These are phyloP conservation scores for Hemisphaericaspora nanyangensis DNA, from an alignment of 805 yeast genomes.

Conservation along the genomic window DNA sequence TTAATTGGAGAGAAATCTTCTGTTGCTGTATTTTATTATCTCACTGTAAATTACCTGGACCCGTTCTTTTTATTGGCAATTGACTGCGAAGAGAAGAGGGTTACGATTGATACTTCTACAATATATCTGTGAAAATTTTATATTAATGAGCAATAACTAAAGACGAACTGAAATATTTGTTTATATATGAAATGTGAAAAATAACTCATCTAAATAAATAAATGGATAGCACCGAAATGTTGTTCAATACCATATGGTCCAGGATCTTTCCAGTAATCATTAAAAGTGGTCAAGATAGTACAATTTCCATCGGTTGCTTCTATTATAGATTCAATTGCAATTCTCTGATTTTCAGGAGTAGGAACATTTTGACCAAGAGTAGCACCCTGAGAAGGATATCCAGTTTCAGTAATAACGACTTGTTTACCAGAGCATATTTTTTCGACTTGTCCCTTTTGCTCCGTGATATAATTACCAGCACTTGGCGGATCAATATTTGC, in stretches of 20 bases:
- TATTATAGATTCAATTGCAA: slow-evolving; percentile 64
- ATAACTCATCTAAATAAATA: slow-evolving; percentile 15
- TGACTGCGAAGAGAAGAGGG: too few relatives aligned
- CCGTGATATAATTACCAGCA: slow-evolving; percentile 68
- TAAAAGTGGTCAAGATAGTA: slow-evolving; percentile 72
- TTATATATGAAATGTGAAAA: too few relatives aligned
- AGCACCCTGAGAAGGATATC: slow-evolving; percentile 77
- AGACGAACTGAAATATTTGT: too few relatives aligned
- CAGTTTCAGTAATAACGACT: slow-evolving; percentile 77
- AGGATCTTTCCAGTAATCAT: slow-evolving; percentile 85
- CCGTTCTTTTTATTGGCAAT: too few relatives aligned
- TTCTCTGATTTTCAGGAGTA: slow-evolving; percentile 59
- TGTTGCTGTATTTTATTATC: too few relatives aligned
- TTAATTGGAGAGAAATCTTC: too few relatives aligned
- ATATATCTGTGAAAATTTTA: too few relatives aligned
- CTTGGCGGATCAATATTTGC: slow-evolving; percentile 52
- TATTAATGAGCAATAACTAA: too few relatives aligned
- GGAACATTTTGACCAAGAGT: slow-evolving; percentile 76
- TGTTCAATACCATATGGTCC: slow-evolving; percentile 86
- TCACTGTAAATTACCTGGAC: too few relatives aligned
- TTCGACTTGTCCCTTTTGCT: slow-evolving; percentile 56
- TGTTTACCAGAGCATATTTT: slow-evolving; percentile 52
- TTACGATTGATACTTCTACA: too few relatives aligned
- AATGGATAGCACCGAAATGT: slow-evolving; percentile 65
- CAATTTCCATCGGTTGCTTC: slow-evolving; percentile 54